Conservation (phyloP, 352 stramenopile genomes). For the Phytophthora uliginosa region DNA sequence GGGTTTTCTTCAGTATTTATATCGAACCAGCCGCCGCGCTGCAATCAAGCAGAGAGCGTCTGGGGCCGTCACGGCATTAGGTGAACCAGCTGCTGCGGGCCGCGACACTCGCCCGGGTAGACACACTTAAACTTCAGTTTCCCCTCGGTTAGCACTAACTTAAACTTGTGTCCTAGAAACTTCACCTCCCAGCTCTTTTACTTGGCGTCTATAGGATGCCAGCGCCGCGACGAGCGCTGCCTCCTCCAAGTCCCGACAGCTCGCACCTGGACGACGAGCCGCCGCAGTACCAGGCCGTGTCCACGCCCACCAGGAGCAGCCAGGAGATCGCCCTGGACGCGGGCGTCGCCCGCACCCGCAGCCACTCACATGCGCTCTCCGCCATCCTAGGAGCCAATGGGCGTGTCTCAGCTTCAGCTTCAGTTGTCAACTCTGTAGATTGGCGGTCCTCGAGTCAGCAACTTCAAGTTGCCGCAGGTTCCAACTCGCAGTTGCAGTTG, state of each 20-base stretch:
- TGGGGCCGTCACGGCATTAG: neutral
- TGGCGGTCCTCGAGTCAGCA: constrained; percentile 34
- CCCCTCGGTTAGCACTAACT: neutral
- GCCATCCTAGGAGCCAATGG: constrained; percentile 45
- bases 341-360: constrained; percentile 26
- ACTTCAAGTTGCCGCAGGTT: constrained; percentile 14
- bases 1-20: constrained; percentile 27
- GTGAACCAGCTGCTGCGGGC: constrained; percentile 8
- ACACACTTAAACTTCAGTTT: neutral
- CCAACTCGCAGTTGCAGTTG: constrained; percentile 14
- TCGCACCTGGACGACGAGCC: neutral
- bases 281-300: constrained; percentile 49
- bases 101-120: neutral
- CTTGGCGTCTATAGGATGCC: constrained; percentile 29
- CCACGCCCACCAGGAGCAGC: constrained; percentile 36
- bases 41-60: constrained; percentile 4
- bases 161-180: constrained; percentile 1
- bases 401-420: constrained; percentile 15
- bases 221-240: constrained; percentile 32
- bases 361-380: constrained; percentile 59
- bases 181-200: constrained; percentile 5
- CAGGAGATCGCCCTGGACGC: constrained; percentile 20
- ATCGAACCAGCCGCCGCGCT: neutral
- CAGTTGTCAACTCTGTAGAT: constrained; percentile 16
- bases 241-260: constrained; percentile 21